phyloP scores from a whole-genome alignment of 768 basidiomycete genomes.

The Serendipita sp. region DNA sequence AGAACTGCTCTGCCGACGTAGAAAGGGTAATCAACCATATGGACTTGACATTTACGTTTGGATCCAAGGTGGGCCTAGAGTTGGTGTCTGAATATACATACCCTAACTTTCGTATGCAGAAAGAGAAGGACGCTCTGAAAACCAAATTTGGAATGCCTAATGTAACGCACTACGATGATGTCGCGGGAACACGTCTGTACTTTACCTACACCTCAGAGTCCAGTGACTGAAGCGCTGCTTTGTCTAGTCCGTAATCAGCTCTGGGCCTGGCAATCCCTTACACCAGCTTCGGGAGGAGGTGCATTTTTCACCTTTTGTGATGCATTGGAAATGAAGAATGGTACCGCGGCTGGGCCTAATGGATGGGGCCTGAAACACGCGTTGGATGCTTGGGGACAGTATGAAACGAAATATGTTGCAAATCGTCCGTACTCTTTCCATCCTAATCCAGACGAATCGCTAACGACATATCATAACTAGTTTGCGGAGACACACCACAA shows the following conservation, averaged over 20 bases:
- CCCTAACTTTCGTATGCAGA: neutral
- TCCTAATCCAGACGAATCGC: neutral
- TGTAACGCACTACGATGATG: conserved; percentile 48
- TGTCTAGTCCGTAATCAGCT: conserved; percentile 28
- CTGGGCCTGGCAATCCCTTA: conserved; percentile 53
- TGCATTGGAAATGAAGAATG: conserved; percentile 46
- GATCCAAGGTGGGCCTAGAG: conserved; percentile 18
- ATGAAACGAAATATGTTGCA: conserved; percentile 8
- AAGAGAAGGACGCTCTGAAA: conserved; percentile 38
- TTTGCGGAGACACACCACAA: neutral
- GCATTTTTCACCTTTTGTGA: conserved; percentile 49
- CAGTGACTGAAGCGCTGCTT: neutral
- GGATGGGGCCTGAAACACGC: conserved; percentile 13
- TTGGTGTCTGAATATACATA: neutral
- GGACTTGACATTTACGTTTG: conserved; percentile 36
- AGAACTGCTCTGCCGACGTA: conserved; percentile 59
- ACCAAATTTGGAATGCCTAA: conserved; percentile 39
- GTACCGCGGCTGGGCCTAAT: conserved; percentile 23
- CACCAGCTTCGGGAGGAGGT: conserved; percentile 30
- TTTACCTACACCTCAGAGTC: neutral
- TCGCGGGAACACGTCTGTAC: conserved; percentile 35
- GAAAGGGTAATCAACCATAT: conserved; percentile 44
- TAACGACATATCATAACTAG: neutral
- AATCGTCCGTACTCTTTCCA: neutral
- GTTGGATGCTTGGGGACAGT: conserved; percentile 11